Evolutionary conservation across 1,139 yeast species (phyloP).

Genomic region (Magnusiomyces tetraspermus): DNA sequence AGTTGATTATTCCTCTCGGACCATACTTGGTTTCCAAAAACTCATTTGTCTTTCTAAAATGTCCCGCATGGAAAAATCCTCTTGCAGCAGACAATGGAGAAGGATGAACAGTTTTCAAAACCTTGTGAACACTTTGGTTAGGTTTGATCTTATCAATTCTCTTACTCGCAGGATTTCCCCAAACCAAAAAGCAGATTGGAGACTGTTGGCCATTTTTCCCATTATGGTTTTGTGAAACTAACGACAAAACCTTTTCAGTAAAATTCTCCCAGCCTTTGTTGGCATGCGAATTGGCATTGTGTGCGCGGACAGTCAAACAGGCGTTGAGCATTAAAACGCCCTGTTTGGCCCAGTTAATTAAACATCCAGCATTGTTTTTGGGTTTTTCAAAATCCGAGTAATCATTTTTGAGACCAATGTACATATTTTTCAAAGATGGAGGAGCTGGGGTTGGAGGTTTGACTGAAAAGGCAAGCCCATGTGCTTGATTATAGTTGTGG

Average conservation of each 20-base stretch:
- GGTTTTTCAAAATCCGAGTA: conserved; percentile 64
- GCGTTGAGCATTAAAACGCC: conserved; percentile 89
- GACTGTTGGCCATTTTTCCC: conserved; percentile 21
- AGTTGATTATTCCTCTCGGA: conserved; percentile 46
- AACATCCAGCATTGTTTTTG: conserved; percentile 42
- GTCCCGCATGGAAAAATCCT: conserved; percentile 68
- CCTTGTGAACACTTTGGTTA: conserved; percentile 33
- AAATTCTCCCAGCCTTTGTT: conserved; percentile 89
- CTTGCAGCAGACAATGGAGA: conserved; percentile 85
- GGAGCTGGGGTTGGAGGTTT: conserved; percentile 77
- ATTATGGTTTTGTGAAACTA: conserved; percentile 36
- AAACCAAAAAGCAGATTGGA: conserved; percentile 65
- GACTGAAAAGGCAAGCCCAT: conserved; percentile 91
- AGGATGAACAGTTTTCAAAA: conserved; percentile 79
- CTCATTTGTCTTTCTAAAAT: conserved; percentile 60
- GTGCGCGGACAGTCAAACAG: conserved; percentile 85
- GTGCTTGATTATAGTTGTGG: conserved; percentile 88
- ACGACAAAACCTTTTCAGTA: conserved; percentile 60
- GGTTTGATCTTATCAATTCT: conserved; percentile 42
- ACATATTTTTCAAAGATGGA: conserved; percentile 82
- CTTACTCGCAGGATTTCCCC: conserved; percentile 93
- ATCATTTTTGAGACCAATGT: conserved; percentile 63
- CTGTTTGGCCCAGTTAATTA: conserved; percentile 75
- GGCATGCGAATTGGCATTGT: conserved; percentile 87
- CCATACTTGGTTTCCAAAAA: conserved; percentile 52